phyloP scores from a whole-genome alignment of 2,329 filamentous ascomycete genomes.

The Aspergillus bombycis region DNA sequence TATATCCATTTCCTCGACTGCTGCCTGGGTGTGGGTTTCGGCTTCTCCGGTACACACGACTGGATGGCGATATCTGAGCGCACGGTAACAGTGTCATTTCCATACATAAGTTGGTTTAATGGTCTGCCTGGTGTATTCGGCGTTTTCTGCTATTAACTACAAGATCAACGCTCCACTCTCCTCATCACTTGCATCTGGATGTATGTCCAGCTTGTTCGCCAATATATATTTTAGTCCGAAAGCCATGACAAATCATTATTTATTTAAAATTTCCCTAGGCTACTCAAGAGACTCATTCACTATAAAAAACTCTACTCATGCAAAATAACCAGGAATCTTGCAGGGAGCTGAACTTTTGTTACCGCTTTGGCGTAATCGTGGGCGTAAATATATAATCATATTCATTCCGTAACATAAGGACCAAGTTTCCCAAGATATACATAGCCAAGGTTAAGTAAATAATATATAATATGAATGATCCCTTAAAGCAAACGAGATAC shows the following conservation, averaged over 20 bases:
- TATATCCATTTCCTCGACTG: conserved; percentile 4
- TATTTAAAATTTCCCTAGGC: background rate
- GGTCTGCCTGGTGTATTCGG: conserved; percentile 13
- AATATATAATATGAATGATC: background rate
- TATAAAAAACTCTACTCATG: background rate
- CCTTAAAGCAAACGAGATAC: background rate
- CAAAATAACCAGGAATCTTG: background rate
- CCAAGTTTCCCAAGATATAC: background rate
- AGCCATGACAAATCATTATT: background rate
- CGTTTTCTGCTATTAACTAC: conserved; percentile 26
- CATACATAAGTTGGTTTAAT: conserved; percentile 6
- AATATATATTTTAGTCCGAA: background rate
- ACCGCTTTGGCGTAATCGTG: background rate
- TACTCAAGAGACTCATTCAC: background rate
- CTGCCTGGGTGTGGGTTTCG: conserved; percentile 1
- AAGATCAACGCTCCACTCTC: conserved; percentile 32
- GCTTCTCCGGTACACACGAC: conserved; percentile 3
- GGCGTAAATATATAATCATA: background rate
- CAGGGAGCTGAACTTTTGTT: background rate
- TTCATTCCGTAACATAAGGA: background rate
- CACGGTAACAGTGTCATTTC: conserved; percentile 1
- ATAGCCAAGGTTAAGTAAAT: too few species aligned
- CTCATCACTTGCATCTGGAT: conserved; percentile 31
- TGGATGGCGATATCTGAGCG: background rate
- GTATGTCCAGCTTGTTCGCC: conserved; percentile 19